A percentile compares a stretch with the other conserved stretches of the same genome.
Conservation (phyloP, 495 filamentous ascomycete species). For the Clohesyomyces aquaticus region DNA sequence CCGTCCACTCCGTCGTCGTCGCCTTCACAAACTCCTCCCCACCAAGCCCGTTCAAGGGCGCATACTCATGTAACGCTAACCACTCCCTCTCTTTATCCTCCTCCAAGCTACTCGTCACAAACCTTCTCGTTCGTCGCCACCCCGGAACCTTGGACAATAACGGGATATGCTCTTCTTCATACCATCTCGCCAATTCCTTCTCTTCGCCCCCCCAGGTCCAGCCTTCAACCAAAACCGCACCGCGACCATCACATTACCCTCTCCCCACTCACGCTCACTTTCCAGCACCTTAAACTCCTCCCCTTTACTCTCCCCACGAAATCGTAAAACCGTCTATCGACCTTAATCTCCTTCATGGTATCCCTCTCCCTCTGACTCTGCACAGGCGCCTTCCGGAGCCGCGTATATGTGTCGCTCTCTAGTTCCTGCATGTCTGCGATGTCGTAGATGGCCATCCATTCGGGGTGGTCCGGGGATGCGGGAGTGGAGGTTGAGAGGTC, state of each 20-base stretch:
- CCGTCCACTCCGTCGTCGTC: slow-evolving; percentile 60
- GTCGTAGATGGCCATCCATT: slow-evolving; percentile 80
- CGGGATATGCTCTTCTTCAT: slow-evolving; percentile 69
- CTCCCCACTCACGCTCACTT: slow-evolving; percentile 61
- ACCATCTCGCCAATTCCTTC: slow-evolving; percentile 67
- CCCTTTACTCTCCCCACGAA: slow-evolving; percentile 58
- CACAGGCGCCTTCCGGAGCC: slow-evolving; percentile 64
- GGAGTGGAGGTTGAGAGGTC: slow-evolving; percentile 49
- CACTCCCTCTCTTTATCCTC: slow-evolving; percentile 57
- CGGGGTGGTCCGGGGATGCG: slow-evolving; percentile 52
- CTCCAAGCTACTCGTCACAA: slow-evolving; percentile 59
- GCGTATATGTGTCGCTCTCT: slow-evolving; percentile 66
- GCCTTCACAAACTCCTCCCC: slow-evolving; percentile 66
- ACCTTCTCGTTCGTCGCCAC: slow-evolving; percentile 71
- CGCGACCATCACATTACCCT: slow-evolving; percentile 64
- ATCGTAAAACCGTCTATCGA: slow-evolving; percentile 71
- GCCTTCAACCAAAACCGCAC: no score
- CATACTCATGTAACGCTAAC: slow-evolving; percentile 72
- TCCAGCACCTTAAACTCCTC: slow-evolving; percentile 62
- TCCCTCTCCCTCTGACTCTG: slow-evolving; percentile 73
- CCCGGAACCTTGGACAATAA: slow-evolving; percentile 74
- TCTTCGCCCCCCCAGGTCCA: no score
- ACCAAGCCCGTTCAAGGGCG: slow-evolving; percentile 63
- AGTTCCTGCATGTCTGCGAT: slow-evolving; percentile 72
- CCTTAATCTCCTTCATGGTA: slow-evolving; percentile 74